Evolutionary conservation across 495 filamentous ascomycete genomes (phyloP).

Genomic region (Aspergillus carlsbadensis): DNA sequence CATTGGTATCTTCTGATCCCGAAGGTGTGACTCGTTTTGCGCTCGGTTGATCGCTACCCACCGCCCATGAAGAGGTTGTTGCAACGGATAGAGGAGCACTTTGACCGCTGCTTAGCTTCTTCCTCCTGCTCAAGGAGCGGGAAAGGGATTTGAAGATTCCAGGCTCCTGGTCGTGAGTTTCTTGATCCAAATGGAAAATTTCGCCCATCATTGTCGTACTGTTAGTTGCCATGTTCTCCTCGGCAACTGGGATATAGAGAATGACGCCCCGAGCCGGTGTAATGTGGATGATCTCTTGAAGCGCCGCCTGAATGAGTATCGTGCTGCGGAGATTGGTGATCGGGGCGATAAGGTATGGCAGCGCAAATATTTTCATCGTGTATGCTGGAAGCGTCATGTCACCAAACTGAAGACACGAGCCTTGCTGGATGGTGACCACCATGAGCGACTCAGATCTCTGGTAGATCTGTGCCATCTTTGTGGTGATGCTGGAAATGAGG

Average conservation of each 20-base stretch:
- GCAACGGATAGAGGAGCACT: slow-evolving; percentile 29
- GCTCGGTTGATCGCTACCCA: background rate
- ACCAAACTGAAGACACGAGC: slow-evolving; percentile 72
- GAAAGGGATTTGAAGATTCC: slow-evolving; percentile 34
- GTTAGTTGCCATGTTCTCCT: slow-evolving; percentile 69
- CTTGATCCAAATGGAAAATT: slow-evolving; percentile 58
- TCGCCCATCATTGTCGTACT: slow-evolving; percentile 68
- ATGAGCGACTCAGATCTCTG: slow-evolving; percentile 69
- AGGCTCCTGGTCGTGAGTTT: slow-evolving; percentile 32
- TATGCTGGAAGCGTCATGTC: slow-evolving; percentile 78
- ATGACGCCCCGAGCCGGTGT: slow-evolving; percentile 61
- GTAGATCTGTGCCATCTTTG: slow-evolving; percentile 69
- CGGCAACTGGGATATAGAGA: slow-evolving; percentile 64
- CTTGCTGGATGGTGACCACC: slow-evolving; percentile 68
- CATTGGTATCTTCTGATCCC: background rate
- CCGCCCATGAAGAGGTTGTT: slow-evolving; percentile 21
- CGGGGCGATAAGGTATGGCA: slow-evolving; percentile 66
- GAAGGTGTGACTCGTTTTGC: background rate
- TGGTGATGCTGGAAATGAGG: slow-evolving; percentile 67
- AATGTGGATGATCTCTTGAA: slow-evolving; percentile 69
- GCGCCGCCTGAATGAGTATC: slow-evolving; percentile 64
- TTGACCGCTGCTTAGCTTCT: slow-evolving; percentile 32
- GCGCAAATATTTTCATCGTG: slow-evolving; percentile 70
- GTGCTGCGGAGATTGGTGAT: slow-evolving; percentile 83
- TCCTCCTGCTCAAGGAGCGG: slow-evolving; percentile 35